phyloP scores from a whole-genome alignment of 257 asterid genomes.

The Asclepias syriaca region DNA sequence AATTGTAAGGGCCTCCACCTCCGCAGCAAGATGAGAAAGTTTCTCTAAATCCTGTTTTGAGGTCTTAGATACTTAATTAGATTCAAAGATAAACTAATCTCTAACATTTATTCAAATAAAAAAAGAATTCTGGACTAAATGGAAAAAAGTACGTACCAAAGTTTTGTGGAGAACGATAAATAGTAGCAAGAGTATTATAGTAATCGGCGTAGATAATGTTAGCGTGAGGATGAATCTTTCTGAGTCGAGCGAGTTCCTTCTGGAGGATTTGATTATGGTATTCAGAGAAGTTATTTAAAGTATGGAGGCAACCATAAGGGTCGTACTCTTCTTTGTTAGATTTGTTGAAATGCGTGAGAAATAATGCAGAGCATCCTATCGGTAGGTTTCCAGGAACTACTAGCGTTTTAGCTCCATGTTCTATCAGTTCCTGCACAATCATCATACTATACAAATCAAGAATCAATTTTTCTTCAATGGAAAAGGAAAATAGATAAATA shows the following conservation, averaged over 20 bases:
- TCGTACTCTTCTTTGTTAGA: slow-evolving; percentile 26
- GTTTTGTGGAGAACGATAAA: slow-evolving; percentile 19
- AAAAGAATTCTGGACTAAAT: too few species aligned
- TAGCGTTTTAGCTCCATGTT: slow-evolving; percentile 39
- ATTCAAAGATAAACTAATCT: too few species aligned
- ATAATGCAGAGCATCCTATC: slow-evolving; percentile 36
- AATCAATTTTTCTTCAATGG: too few species aligned
- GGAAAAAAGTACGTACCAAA: slow-evolving; percentile 13
- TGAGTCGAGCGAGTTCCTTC: slow-evolving; percentile 21
- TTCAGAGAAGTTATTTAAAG: slow-evolving; percentile 34
- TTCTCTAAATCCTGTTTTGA: slow-evolving; percentile 7
- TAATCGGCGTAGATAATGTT: slow-evolving; percentile 45
- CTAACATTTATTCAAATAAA: too few species aligned
- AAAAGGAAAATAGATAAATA: too few species aligned
- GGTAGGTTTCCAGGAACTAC: slow-evolving; percentile 51
- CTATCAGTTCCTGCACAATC: slow-evolving; percentile 36
- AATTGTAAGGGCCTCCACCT: slow-evolving; percentile 24
- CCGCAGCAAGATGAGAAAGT: slow-evolving; percentile 22
- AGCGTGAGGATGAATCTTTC: slow-evolving; percentile 25
- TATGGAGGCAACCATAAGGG: slow-evolving; percentile 38
- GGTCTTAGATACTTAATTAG: too few species aligned
- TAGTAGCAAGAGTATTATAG: slow-evolving; percentile 35
- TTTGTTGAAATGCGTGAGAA: slow-evolving; percentile 25
- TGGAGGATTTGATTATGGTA: slow-evolving; percentile 32
- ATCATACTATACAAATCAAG: too few species aligned